phyloP scores from a whole-genome alignment of 768 basidiomycete species.

The Pleurotus citrinopileatus region DNA sequence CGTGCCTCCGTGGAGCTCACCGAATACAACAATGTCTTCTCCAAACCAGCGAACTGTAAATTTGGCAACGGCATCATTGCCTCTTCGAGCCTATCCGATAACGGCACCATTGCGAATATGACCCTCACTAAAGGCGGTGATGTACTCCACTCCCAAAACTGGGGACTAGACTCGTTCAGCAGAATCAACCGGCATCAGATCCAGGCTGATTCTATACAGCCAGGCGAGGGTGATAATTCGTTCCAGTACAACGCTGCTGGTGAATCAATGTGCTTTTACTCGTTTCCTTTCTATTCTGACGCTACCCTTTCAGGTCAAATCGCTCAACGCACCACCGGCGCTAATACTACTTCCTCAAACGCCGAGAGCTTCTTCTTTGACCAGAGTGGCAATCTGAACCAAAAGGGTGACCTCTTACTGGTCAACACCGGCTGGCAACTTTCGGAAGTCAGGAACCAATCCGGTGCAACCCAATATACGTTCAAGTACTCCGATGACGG shows the following conservation, averaged over 20 bases:
- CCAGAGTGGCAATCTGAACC: conserved; percentile 10
- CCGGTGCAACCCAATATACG: background rate
- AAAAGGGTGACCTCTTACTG: conserved; percentile 9
- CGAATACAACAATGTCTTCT: conserved; percentile 1
- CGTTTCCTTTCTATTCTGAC: background rate
- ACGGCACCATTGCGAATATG: background rate
- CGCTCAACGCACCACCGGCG: background rate
- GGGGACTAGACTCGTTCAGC: conserved; percentile 3
- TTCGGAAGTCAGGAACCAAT: conserved; percentile 1
- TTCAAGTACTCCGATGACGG: conserved; percentile 5
- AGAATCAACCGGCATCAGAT: background rate
- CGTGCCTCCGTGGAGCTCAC: background rate
- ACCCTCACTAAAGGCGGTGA: background rate
- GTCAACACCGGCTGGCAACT: conserved; percentile 13
- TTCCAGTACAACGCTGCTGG: conserved; percentile 6
- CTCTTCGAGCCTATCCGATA: background rate
- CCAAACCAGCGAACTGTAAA: background rate
- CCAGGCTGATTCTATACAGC: background rate
- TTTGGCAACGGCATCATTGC: conserved; percentile 3
- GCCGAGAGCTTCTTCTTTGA: conserved; percentile 8
- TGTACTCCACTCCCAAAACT: background rate
- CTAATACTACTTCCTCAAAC: background rate
- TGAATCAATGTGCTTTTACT: background rate
- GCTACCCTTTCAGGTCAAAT: background rate
- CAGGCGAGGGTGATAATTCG: background rate